These are phyloP conservation scores for Boletus sp. DNA, from an alignment of 768 basidiomycete genomes.

Conservation along the genomic window DNA sequence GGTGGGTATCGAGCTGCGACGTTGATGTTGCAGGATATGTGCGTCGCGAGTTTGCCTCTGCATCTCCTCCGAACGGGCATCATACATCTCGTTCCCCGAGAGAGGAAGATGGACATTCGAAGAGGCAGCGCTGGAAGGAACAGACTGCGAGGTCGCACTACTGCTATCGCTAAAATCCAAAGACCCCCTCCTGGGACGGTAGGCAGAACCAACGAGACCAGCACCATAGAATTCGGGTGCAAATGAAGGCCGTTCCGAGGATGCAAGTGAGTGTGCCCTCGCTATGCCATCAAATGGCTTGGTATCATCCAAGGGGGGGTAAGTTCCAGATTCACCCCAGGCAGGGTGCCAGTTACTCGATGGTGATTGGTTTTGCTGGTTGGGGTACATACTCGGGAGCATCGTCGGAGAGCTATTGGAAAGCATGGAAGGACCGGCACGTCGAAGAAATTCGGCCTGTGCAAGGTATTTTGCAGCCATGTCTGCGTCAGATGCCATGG, in stretches of 20 bases:
- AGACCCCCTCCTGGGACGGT: conserved; percentile 33
- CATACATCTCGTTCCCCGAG: conserved; percentile 25
- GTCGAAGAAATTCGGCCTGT: conserved; percentile 44
- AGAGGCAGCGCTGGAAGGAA: conserved; percentile 53
- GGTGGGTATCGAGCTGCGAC: conserved; percentile 16
- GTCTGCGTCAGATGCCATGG: conserved; percentile 33
- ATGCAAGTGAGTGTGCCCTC: conserved; percentile 17
- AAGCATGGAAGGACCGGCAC: conserved; percentile 21
- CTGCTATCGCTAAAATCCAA: conserved; percentile 43
- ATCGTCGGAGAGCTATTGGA: conserved; percentile 2
- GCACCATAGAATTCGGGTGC: conserved; percentile 18
- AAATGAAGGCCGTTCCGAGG: conserved; percentile 24
- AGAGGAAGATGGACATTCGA: conserved; percentile 52
- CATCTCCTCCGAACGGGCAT: conserved; percentile 28
- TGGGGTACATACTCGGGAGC: conserved; percentile 16
- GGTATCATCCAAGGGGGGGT: conserved; percentile 27
- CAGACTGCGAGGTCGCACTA: conserved; percentile 40
- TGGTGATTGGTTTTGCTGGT: conserved; percentile 17
- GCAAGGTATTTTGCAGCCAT: conserved; percentile 45
- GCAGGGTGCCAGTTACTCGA: conserved; percentile 20
- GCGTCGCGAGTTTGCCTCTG: conserved; percentile 15
- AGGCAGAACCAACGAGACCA: conserved; percentile 21
- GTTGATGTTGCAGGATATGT: conserved; percentile 16
- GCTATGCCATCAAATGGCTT: conserved; percentile 23
- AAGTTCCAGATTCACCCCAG: conserved; percentile 27